Base-by-base conservation (phyloP, 2,329 filamentous ascomycete genomes). In the Fusarium subtropicale region DNA sequence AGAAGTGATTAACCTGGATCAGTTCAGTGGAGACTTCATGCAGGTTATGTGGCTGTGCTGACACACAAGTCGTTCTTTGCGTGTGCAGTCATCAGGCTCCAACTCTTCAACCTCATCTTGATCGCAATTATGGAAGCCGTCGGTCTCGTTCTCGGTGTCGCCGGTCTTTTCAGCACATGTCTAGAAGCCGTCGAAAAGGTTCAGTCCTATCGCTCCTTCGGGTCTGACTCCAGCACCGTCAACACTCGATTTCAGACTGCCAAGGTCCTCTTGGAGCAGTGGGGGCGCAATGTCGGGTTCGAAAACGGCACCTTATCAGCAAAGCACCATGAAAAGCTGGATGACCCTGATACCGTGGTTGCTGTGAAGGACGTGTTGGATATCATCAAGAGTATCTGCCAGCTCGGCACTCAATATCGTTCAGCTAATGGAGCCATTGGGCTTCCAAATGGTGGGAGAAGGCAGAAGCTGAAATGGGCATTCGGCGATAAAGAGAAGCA, bases 241-340 rank as follows among this genome's bases (percentile, higher is more conserved):
- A 52, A 60, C 9, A 55, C 64, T 5, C 55, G 59, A 10, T 73
- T 75, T 48, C 39, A 64, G 12, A 56, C 69, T 20, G 52, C 60
- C 3, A 70, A 62, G 44, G 33, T 65, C 7, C 66, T 61, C 13
- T 56, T 76, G 15, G 63, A 71, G 22, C 38, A 60, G 34, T 76
- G 73, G 71, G 75, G 71, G 7, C 56, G 18, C 2, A 44, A 18
- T 8, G 69, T 76, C 3, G 74, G 75, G 3, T 36, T 75, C 33
- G n/a, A 64, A 8, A 20, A 10, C 54, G 34, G 44, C 12, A 26
- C 16, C 12, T 12, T 44, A 7, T 26, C n/a, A 15, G 24, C 18
- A 11, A 6, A 30, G 12, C 50, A 52, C 15, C 28, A 22, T 12
- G 12, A 36, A 7, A n/a, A 15, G 7, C 20, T 52, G 18, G 50